Base-by-base conservation (phyloP, 441 rosid genomes). In the Flueggea neowawraea region DNA sequence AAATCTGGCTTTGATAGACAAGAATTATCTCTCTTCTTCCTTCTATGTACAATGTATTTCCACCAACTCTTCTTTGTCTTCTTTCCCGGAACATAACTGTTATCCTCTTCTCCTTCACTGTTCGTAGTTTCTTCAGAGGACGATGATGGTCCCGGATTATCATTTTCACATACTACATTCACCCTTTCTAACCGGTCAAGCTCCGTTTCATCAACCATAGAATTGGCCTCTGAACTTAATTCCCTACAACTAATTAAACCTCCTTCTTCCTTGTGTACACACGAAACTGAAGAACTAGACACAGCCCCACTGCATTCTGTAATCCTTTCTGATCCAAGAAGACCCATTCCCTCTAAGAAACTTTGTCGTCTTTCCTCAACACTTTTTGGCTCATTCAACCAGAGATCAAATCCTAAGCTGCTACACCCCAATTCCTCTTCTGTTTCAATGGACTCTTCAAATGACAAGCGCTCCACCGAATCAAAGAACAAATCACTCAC, bases 401-500 rank as follows among this genome's bases (percentile, higher is more conserved):
- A 94, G 71, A 87, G 66, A 55, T 69, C 75, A 68, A 77, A 82
- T 57, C 52, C 82, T 12, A 60, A 63, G 51, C 68, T 64, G 43
- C 61, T 41, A 56, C 55, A 59, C n/a, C 44, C 62, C 33, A 32
- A 22, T 17, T 63, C 76, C 54, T 50, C 69, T 22, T 62, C 49
- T 14, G 33, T 66, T 44, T 55, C 73, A 57, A 66, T 57, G 45
- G 76, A 59, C 52, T 65, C 82, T 57, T 65, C 82, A 36, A 31
- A 22, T 28, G 76, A 74, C 64, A 82, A 74, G 69, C 68, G 67
- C 72, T 85, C 97, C n/a, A 62, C 54, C 50, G 85, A 78, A 72
- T 90, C 95, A 52, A 76, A 90, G 87, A 85, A 93, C 69, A 72
- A 67, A 66, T 84, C 90, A 53, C 45, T 71, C 66, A 74, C 83